These are phyloP conservation scores for Fusarium annulatum DNA, from an alignment of 2,329 filamentous ascomycete genomes.

Conservation along the genomic window DNA sequence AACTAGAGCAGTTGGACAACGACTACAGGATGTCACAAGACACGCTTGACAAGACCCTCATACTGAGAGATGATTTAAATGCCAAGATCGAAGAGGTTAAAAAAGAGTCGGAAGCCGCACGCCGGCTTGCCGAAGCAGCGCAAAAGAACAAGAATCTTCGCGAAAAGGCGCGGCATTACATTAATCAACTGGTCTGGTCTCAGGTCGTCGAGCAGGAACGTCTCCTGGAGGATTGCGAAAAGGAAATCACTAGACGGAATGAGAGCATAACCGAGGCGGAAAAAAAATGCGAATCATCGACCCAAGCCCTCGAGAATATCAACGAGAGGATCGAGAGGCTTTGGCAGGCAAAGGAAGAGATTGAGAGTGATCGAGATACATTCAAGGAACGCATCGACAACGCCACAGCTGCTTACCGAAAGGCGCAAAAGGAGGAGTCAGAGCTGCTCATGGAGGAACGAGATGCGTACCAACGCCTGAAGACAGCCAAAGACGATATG, in stretches of 20 bases:
- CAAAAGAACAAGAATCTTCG: slow-evolving; percentile 75
- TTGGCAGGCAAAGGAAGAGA: slow-evolving; percentile 53
- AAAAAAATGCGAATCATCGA: slow-evolving; percentile 53
- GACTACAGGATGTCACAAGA: slow-evolving; percentile 90
- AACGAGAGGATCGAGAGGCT: slow-evolving; percentile 58
- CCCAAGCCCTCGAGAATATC: slow-evolving; percentile 60
- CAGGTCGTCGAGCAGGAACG: slow-evolving; percentile 83
- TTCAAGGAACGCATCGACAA: slow-evolving; percentile 57
- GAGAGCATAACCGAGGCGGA: slow-evolving; percentile 45
- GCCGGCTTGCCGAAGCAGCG: slow-evolving; percentile 72
- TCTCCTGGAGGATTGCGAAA: slow-evolving; percentile 52
- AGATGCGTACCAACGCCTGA: slow-evolving; percentile 69
- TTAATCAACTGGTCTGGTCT: slow-evolving; percentile 83
- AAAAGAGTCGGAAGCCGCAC: slow-evolving; percentile 66
- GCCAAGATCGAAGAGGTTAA: slow-evolving; percentile 50
- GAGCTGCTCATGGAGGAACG: slow-evolving; percentile 72
- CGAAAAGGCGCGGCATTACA: slow-evolving; percentile 67
- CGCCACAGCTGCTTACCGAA: slow-evolving; percentile 64
- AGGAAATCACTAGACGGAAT: slow-evolving; percentile 43
- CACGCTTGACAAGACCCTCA: slow-evolving; percentile 72
- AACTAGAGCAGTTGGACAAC: slow-evolving; percentile 89
- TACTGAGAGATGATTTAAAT: slow-evolving; percentile 52
- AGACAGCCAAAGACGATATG: slow-evolving; percentile 61
- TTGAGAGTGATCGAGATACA: slow-evolving; percentile 59
- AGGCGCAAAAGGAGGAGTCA: slow-evolving; percentile 63